These are phyloP conservation scores for Pseudogymnoascus sp. DNA, from an alignment of 2,329 filamentous ascomycete genomes.

Conservation along the genomic window DNA sequence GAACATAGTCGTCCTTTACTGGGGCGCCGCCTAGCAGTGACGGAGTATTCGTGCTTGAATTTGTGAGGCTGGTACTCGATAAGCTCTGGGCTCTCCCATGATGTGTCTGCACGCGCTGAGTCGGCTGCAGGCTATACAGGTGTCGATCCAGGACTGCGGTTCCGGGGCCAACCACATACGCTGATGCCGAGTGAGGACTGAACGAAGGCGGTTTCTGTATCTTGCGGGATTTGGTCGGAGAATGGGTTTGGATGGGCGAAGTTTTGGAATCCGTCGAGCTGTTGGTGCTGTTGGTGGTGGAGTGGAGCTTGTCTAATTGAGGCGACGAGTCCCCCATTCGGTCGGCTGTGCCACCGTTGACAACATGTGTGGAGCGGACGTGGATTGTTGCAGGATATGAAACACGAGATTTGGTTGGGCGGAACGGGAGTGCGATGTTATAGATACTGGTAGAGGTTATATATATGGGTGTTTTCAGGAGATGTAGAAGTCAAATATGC, in stretches of 20 bases:
- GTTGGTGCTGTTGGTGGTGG: neutral
- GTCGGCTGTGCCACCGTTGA: slow-evolving; percentile 9
- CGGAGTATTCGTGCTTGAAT: slow-evolving; percentile 7
- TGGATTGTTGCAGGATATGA: slow-evolving; percentile 2
- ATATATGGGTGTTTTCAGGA: neutral
- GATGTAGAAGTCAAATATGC: neutral
- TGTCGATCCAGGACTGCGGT: slow-evolving; percentile 9
- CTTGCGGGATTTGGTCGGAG: neutral
- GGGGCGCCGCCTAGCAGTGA: neutral
- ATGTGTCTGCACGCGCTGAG: slow-evolving; percentile 8
- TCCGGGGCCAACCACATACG: slow-evolving; percentile 8
- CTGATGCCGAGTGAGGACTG: neutral
- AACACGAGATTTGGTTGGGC: neutral
- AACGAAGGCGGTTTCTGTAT: neutral
- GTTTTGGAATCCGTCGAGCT: slow-evolving; percentile 6
- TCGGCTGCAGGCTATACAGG: slow-evolving; percentile 1
- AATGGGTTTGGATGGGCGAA: neutral
- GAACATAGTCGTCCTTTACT: slow-evolving; percentile 3
- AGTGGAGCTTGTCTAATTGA: slow-evolving; percentile 7
- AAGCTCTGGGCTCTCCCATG: slow-evolving; percentile 7
- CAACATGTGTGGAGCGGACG: slow-evolving; percentile 6
- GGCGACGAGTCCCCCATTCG: slow-evolving; percentile 7
- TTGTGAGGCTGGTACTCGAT: slow-evolving; percentile 9
- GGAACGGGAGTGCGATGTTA: neutral
- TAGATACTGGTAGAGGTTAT: neutral